Evolutionary conservation across 257 asterid species (phyloP).

Genomic region (Salvia hispanica): DNA sequence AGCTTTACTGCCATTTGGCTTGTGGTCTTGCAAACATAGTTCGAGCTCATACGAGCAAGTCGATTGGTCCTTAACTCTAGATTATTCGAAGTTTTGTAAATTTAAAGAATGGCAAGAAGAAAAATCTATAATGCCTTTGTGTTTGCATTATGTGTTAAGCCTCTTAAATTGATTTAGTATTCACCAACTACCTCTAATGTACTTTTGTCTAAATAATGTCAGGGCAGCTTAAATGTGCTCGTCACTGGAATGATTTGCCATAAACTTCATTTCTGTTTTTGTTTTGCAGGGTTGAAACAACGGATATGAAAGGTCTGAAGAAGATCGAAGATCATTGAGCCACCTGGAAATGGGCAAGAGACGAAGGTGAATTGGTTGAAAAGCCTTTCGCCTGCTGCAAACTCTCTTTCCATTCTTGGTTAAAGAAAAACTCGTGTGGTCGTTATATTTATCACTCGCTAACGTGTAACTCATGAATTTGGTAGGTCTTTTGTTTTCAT

Average conservation of each 20-base stretch:
- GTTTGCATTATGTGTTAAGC: background rate
- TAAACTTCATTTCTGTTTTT: background rate
- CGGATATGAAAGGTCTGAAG: conserved; percentile 97
- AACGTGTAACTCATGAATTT: background rate
- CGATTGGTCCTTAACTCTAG: background rate
- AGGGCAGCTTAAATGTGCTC: background rate
- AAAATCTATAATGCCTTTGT: background rate
- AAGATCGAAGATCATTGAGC: conserved; percentile 84
- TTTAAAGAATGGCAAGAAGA: background rate
- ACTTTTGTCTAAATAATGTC: background rate
- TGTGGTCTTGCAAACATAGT: too few relatives aligned
- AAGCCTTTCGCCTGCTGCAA: conserved; percentile 4
- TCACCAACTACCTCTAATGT: background rate
- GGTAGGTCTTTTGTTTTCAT: conserved; percentile 10
- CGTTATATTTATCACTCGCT: background rate
- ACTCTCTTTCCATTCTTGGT: conserved; percentile 10
- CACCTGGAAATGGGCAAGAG: conserved; percentile 29
- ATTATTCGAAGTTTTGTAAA: background rate
- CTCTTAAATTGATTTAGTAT: background rate
- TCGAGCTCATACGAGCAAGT: too few relatives aligned
- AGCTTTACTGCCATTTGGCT: too few relatives aligned
- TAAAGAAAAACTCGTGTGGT: background rate
- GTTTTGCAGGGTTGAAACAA: conserved; percentile 84
- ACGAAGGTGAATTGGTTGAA: conserved; percentile 20
- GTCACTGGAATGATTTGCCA: conserved; percentile 19